A percentile compares a stretch with the other conserved stretches of the same genome.
Evolutionary conservation across 106 monocot genomes (phyloP).

Genomic region (Dendrobium officinale): DNA sequence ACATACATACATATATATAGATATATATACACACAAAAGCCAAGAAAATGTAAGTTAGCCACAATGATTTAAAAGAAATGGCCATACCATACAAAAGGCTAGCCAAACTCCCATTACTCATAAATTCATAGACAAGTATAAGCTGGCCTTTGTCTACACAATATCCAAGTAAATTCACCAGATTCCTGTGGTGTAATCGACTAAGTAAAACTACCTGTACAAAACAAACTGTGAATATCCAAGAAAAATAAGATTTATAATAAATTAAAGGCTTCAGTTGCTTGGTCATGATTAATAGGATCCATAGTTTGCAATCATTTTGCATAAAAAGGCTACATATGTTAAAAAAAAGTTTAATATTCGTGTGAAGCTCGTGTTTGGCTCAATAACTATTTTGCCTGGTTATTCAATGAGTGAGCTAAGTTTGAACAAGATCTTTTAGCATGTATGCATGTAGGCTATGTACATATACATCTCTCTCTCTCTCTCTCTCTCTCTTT

Average conservation of each 20-base stretch:
- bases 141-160: conserved; percentile 82
- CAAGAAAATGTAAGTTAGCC: conserved; percentile 9
- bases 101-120: conserved; percentile 94
- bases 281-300: not conserved
- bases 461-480: no score
- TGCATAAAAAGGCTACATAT: not conserved
- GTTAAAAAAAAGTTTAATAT: not conserved
- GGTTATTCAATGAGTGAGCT: not conserved
- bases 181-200: conserved; percentile 90
- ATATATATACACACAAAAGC: not conserved
- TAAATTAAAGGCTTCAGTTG: not conserved
- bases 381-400: not conserved
- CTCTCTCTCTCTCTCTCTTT: no score
- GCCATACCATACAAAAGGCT: conserved; percentile 69
- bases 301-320: not conserved
- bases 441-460: not conserved
- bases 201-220: conserved; percentile 72
- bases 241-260: conserved; percentile 2
- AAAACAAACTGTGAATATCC: not conserved
- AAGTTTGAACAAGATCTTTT: not conserved
- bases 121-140: conserved; percentile 91
- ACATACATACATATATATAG: not conserved
- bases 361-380: not conserved
- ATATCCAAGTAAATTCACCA: conserved; percentile 94
- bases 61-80: not conserved